phyloP scores from a whole-genome alignment of 2,329 filamentous ascomycete genomes.

The Pyrenophora tritici-repentis region DNA sequence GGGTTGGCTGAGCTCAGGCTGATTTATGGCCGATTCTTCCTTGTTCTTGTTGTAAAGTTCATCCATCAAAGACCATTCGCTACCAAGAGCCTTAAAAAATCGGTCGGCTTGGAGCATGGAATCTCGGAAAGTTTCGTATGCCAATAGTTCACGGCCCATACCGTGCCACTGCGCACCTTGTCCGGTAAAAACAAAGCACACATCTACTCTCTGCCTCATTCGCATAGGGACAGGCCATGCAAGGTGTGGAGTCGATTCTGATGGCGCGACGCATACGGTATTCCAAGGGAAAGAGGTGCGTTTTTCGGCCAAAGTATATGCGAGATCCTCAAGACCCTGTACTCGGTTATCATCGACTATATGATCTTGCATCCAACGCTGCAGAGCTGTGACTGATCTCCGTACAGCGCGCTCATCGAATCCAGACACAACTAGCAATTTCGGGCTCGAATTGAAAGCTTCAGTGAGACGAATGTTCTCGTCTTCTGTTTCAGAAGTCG shows the following conservation, averaged over 20 bases:
- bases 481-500: not conserved
- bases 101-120: conserved; percentile 15
- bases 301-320: conserved; percentile 14
- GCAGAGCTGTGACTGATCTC: not conserved
- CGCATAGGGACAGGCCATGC: conserved; percentile 7
- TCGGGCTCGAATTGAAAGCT: not conserved
- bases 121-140: conserved; percentile 14
- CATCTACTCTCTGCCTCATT: not conserved
- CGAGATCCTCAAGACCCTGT: conserved; percentile 8
- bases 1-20: conserved; percentile 26
- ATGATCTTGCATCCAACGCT: conserved; percentile 6
- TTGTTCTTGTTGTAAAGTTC: conserved; percentile 13
- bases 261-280: not conserved
- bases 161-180: conserved; percentile 38
- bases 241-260: not conserved
- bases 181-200: conserved; percentile 36
- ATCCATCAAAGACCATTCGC: conserved; percentile 19
- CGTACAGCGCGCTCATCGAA: conserved; percentile 13
- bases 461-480: not conserved
- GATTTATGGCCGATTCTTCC: conserved; percentile 11
- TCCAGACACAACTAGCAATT: conserved; percentile 8
- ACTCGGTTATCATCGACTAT: not conserved
- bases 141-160: conserved; percentile 32
- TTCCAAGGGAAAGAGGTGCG: conserved; percentile 19
- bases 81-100: conserved; percentile 18